Evolutionary conservation across 2,329 filamentous ascomycete species (phyloP).

Genomic region (Colletotrichum gigasporum): DNA sequence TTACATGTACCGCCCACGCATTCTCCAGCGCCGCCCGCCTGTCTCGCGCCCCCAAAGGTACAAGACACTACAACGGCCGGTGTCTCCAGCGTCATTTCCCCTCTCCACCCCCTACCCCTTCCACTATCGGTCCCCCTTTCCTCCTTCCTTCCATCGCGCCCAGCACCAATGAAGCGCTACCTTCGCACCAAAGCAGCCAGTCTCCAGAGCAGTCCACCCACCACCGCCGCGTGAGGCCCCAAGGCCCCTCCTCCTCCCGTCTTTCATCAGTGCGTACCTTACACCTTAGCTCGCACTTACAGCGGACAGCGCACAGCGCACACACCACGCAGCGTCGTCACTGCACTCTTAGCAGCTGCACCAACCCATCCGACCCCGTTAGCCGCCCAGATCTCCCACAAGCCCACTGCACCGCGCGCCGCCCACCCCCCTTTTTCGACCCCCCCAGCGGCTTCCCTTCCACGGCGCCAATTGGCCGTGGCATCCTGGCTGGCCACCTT

Average conservation of each 20-base stretch:
- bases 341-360: not conserved
- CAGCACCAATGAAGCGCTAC: conserved; percentile 1
- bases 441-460: conserved; percentile 5
- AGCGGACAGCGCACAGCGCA: conserved; percentile 9
- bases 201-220: conserved; percentile 12
- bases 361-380: not conserved
- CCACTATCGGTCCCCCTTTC: not conserved
- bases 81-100: conserved; percentile 30
- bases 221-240: not conserved
- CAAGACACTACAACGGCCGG: conserved; percentile 21
- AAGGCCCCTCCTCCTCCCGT: not conserved
- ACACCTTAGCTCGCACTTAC: no score
- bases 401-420: conserved; percentile 10
- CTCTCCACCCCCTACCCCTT: conserved; percentile 24
- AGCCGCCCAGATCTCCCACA: conserved; percentile 19
- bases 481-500: conserved; percentile 35
- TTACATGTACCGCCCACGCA: conserved; percentile 5
- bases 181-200: no score
- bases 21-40: not conserved
- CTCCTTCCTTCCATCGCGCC: not conserved
- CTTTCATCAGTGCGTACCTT: conserved; percentile 11
- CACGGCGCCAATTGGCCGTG: conserved; percentile 33
- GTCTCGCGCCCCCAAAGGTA: not conserved
- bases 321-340: conserved; percentile 4
- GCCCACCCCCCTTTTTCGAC: conserved; percentile 19